Conservation (phyloP, 129 eudicot species). For the Sambucus nigra region DNA sequence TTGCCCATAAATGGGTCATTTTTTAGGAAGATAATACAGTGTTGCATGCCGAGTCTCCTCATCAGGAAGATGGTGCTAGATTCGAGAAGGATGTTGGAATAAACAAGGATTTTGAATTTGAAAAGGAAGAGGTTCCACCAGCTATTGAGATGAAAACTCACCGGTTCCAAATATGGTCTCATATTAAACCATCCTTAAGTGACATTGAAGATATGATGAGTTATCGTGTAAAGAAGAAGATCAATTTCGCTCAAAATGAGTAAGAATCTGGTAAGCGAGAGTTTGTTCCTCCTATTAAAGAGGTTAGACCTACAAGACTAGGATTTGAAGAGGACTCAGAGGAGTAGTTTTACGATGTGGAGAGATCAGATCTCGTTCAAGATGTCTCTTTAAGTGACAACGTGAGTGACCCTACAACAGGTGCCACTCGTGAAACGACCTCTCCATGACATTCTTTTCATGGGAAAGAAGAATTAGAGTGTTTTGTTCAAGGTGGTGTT, state of each 20-base stretch:
- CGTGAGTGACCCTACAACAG: constrained; percentile 12
- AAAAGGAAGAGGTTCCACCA: constrained; percentile 22
- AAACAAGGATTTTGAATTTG: constrained; percentile 10
- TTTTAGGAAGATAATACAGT: constrained; percentile 7
- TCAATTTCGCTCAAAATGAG: constrained; percentile 16
- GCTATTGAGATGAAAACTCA: constrained; percentile 19
- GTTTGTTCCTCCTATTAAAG: constrained; percentile 31
- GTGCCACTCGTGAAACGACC: constrained; percentile 14
- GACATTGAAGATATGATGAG: constrained; percentile 81
- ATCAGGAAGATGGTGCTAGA: constrained; percentile 16
- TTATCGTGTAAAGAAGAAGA: constrained; percentile 61
- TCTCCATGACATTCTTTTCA: constrained; percentile 30
- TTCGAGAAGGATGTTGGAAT: constrained; percentile 20
- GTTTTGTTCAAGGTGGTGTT: constrained; percentile 89
- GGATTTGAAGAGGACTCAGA: constrained; percentile 72
- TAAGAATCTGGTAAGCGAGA: constrained; percentile 21
- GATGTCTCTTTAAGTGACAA: constrained; percentile 26
- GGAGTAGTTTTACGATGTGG: constrained; percentile 76
- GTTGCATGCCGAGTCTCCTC: constrained; percentile 6
- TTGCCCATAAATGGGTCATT: constrained; percentile 26
- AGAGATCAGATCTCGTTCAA: constrained; percentile 49
- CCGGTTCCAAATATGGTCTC: constrained; percentile 58
- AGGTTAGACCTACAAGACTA: constrained; percentile 33
- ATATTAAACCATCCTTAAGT: constrained; percentile 62
- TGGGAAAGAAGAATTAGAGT: constrained; percentile 76